Evolutionary conservation across 148 eudicot species (phyloP).

Genomic region (Camellia sinensis): DNA sequence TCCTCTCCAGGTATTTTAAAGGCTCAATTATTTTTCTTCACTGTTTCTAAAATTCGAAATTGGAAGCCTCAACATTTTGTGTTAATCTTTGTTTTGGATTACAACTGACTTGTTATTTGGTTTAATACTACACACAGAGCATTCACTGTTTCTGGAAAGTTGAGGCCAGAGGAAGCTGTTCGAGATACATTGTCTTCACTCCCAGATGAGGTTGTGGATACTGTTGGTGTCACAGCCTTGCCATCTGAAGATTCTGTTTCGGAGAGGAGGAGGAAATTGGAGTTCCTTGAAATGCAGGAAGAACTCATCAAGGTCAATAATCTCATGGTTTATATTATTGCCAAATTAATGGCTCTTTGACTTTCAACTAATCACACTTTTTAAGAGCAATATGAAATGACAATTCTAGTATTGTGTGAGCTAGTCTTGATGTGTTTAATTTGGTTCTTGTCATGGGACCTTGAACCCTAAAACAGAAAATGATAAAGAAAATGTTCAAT

Average conservation of each 20-base stretch:
- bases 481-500: not conserved
- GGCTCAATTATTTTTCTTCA: not conserved
- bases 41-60: not conserved
- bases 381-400: not conserved
- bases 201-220: conserved; percentile 89
- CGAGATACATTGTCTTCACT: conserved; percentile 83
- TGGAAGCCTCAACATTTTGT: not conserved
- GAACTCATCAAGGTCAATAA: conserved; percentile 72
- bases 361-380: not conserved
- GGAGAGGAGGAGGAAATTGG: conserved; percentile 80
- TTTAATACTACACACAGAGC: conserved; percentile 39
- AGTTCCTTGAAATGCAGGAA: conserved; percentile 82
- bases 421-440: not conserved
- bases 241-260: conserved; percentile 87
- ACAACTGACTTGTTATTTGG: not conserved
- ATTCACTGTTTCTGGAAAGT: conserved; percentile 65
- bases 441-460: not conserved
- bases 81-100: conserved; percentile 1
- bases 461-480: not conserved
- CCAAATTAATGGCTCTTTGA: not conserved
- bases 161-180: conserved; percentile 80
- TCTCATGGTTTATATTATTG: conserved; percentile 9
- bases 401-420: not conserved
- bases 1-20: conserved; percentile 66
- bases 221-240: conserved; percentile 70